Conservation (phyloP, 768 basidiomycete genomes). For the Kwoniella newhampshirensis region DNA sequence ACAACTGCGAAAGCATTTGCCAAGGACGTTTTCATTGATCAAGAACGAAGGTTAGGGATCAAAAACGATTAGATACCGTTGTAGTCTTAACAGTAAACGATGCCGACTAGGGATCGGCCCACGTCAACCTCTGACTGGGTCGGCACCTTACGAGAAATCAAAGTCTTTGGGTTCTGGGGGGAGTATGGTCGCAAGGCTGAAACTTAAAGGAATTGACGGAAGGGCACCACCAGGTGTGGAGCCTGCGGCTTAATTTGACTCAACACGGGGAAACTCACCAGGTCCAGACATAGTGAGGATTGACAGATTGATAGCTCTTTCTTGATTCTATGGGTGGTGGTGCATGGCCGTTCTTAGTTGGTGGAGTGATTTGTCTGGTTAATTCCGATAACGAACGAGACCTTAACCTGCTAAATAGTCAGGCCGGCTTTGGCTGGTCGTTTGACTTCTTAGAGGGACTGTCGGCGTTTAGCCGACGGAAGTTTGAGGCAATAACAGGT, state of each 20-base stretch:
- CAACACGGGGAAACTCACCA: conserved; percentile 77
- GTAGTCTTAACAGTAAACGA: conserved; percentile 83
- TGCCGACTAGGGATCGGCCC: conserved; percentile 74
- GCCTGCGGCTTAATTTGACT: conserved; percentile 83
- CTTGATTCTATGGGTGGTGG: conserved; percentile 82
- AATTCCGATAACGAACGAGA: conserved; percentile 94
- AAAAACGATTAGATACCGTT: conserved; percentile 81
- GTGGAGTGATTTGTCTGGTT: conserved; percentile 93
- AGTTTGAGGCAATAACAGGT: conserved; percentile 90
- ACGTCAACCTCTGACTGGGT: conserved; percentile 70
- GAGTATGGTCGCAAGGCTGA: conserved; percentile 71
- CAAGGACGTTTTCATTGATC: conserved; percentile 83
- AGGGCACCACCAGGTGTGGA: conserved; percentile 76
- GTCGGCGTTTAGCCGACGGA: conserved; percentile 75
- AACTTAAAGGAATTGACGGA: conserved; percentile 81
- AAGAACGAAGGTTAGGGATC: conserved; percentile 83
- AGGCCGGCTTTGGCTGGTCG: conserved; percentile 71
- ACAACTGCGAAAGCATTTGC: conserved; percentile 81
- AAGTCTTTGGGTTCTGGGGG: conserved; percentile 83
- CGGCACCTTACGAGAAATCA: conserved; percentile 82
- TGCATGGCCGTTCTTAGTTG: conserved; percentile 88
- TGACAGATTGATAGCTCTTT: conserved; percentile 82
- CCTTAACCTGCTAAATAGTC: conserved; percentile 91
- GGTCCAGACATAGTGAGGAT: conserved; percentile 74
- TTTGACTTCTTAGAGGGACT: conserved; percentile 81